Evolutionary conservation across 2,329 filamentous ascomycete species (phyloP).

Genomic region (Westerdykella aurantiaca): DNA sequence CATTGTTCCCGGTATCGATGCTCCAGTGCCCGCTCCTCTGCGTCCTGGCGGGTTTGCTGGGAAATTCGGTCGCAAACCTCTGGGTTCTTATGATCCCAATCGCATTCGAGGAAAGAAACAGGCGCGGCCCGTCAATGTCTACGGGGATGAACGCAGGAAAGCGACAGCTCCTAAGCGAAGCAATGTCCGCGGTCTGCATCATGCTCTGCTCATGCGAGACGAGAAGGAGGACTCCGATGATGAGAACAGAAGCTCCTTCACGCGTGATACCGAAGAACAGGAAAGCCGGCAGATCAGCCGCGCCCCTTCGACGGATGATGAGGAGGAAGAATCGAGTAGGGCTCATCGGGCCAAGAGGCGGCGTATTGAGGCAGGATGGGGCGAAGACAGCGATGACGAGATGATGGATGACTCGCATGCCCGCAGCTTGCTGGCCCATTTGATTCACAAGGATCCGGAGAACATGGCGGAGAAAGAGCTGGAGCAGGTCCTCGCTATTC

Average conservation of each 20-base stretch:
- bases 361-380: slow-evolving; percentile 43
- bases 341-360: slow-evolving; percentile 43
- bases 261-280: slow-evolving; percentile 75
- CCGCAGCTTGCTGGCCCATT: slow-evolving; percentile 44
- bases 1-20: slow-evolving; percentile 53
- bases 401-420: slow-evolving; percentile 44
- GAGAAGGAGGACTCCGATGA: slow-evolving; percentile 81
- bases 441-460: slow-evolving; percentile 58
- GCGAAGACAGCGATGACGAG: slow-evolving; percentile 45
- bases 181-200: slow-evolving; percentile 69
- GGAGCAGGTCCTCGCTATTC: slow-evolving; percentile 51
- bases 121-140: slow-evolving; percentile 41
- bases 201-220: slow-evolving; percentile 67
- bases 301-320: slow-evolving; percentile 48
- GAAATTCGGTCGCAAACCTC: slow-evolving; percentile 37
- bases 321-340: slow-evolving; percentile 45
- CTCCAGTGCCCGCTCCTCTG: slow-evolving; percentile 57
- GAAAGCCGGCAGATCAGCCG: slow-evolving; percentile 78
- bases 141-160: slow-evolving; percentile 55
- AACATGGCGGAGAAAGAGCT: slow-evolving; percentile 60
- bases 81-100: slow-evolving; percentile 43
- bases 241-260: slow-evolving; percentile 62
- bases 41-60: slow-evolving; percentile 38
- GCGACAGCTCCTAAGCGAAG: slow-evolving; percentile 51
- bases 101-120: slow-evolving; percentile 36